Conservation (phyloP, 2,329 filamentous ascomycete genomes). For the Acephala macrosclerotiorum region DNA sequence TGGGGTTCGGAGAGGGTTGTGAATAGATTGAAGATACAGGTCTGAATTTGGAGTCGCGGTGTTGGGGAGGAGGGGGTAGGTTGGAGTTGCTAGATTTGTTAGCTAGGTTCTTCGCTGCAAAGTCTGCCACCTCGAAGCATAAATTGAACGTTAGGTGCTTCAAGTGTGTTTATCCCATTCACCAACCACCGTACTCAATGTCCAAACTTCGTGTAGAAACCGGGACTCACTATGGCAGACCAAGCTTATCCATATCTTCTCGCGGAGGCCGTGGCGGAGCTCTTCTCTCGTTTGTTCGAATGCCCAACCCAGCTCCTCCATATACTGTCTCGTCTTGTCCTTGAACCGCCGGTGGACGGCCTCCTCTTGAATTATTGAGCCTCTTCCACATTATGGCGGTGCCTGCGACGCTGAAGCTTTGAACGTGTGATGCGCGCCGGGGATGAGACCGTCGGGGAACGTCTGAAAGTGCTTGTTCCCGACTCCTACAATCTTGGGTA, state of each 20-base stretch:
- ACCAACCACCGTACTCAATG: not conserved
- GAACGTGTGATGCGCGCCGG: conserved; percentile 35
- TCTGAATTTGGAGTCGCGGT: conserved; percentile 47
- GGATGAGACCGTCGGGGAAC: conserved; percentile 11
- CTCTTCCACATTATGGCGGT: conserved; percentile 61
- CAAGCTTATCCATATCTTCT: conserved; percentile 31
- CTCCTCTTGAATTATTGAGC: conserved; percentile 51
- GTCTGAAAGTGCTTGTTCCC: conserved; percentile 13
- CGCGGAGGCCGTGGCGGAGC: conserved; percentile 35
- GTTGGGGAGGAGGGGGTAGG: conserved; percentile 26
- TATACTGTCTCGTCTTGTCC: conserved; percentile 54
- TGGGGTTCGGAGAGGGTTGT: conserved; percentile 54
- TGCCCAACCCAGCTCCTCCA: conserved; percentile 47
- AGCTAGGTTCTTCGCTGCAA: conserved; percentile 22
- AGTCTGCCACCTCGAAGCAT: not conserved
- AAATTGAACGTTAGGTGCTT: conserved; percentile 11
- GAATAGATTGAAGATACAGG: conserved; percentile 70
- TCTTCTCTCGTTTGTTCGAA: conserved; percentile 34
- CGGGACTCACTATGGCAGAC: conserved; percentile 35
- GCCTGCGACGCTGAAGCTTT: conserved; percentile 16
- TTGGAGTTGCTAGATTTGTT: conserved; percentile 33
- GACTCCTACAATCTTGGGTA: conserved; percentile 17
- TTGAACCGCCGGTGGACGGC: conserved; percentile 49
- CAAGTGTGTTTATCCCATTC: conserved; percentile 3
- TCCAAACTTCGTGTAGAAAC: too few relatives aligned